Percentiles rank a stretch among this genome's conserved stretches.
These are phyloP conservation scores for Oidium heveae DNA, from an alignment of 2,329 filamentous ascomycete species.

Conservation along the genomic window DNA sequence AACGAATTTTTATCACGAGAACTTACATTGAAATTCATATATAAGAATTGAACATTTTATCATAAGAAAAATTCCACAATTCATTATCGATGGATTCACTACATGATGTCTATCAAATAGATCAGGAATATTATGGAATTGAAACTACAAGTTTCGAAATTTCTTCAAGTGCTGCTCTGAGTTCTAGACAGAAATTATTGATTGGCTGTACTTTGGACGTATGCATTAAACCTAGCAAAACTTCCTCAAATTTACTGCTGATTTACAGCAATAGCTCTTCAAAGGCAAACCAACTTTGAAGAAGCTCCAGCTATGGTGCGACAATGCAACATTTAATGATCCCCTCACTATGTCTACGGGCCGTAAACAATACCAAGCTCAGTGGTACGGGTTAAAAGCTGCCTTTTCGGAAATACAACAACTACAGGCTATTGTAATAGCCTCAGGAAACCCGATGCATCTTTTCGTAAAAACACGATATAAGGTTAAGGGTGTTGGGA, in stretches of 20 bases:
- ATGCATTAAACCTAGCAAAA: neutral
- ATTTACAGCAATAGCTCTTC: slow-evolving; percentile 21
- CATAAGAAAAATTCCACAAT: too few relatives aligned
- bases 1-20: too few relatives aligned
- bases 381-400: slow-evolving; percentile 31
- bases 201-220: slow-evolving; percentile 33
- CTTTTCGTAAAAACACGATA: slow-evolving; percentile 28
- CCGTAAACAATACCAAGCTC: slow-evolving; percentile 22
- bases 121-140: slow-evolving; percentile 15
- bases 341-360: slow-evolving; percentile 31
- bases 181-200: slow-evolving; percentile 24
- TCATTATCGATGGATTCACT: too few relatives aligned
- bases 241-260: neutral
- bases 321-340: slow-evolving; percentile 30
- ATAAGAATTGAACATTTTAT: too few relatives aligned
- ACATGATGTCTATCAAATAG: too few relatives aligned
- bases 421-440: slow-evolving; percentile 25
- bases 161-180: slow-evolving; percentile 23
- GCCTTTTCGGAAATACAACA: slow-evolving; percentile 32
- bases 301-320: slow-evolving; percentile 33
- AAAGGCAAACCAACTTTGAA: slow-evolving; percentile 30
- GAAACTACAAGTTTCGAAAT: slow-evolving; percentile 29
- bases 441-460: slow-evolving; percentile 31
- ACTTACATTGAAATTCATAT: too few relatives aligned
- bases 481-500: slow-evolving; percentile 25